phyloP scores from a whole-genome alignment of 2,329 filamentous ascomycete species.

The Pezizomycotina sp. region DNA sequence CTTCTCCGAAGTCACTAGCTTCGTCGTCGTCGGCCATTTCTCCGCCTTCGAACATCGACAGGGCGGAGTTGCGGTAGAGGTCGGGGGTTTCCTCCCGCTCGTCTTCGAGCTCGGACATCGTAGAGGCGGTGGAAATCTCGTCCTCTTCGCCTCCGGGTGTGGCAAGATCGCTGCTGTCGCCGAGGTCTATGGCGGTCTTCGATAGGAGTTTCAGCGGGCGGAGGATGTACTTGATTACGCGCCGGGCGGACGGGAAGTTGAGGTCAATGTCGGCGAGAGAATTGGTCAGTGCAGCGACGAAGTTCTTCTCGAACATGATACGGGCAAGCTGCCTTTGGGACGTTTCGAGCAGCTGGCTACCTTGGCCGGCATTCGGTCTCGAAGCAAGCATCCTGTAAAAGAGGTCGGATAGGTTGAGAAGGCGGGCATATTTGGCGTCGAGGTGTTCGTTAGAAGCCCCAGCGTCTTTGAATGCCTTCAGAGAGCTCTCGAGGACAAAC shows the following conservation, averaged over 20 bases:
- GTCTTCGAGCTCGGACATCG: conserved; percentile 63
- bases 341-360: conserved; percentile 26
- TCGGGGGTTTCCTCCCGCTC: conserved; percentile 91
- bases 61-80: conserved; percentile 84
- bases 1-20: conserved; percentile 42
- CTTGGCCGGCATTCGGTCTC: conserved; percentile 34
- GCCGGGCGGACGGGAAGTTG: conserved; percentile 81
- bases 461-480: conserved; percentile 84
- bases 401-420: conserved; percentile 74
- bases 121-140: conserved; percentile 73
- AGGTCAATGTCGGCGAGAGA: conserved; percentile 93
- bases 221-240: conserved; percentile 90
- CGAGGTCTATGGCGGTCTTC: conserved; percentile 70
- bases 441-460: conserved; percentile 60
- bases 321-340: conserved; percentile 75
- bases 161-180: conserved; percentile 39
- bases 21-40: conserved; percentile 69
- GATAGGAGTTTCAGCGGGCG: conserved; percentile 77
- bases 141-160: conserved; percentile 53
- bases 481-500: conserved; percentile 82
- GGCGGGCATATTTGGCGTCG: conserved; percentile 70
- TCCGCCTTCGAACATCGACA: conserved; percentile 82
- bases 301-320: conserved; percentile 97
- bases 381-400: conserved; percentile 85
- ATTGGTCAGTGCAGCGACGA: conserved; percentile 69